Evolutionary conservation across 495 filamentous ascomycete species (phyloP).

Genomic region (Aspergillus ellipticus): DNA sequence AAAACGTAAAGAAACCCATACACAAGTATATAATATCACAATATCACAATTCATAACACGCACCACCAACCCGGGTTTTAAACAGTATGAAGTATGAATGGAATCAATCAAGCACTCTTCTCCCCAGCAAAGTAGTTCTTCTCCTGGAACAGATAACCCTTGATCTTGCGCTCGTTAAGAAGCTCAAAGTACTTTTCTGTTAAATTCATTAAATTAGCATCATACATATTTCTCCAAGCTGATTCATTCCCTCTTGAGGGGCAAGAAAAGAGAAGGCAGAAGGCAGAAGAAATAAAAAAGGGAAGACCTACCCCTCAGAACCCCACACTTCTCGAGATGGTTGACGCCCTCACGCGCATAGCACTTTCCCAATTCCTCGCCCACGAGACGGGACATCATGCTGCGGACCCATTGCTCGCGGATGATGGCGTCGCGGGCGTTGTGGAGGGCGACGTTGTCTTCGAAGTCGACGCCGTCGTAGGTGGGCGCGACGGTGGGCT

Average conservation of each 20-base stretch:
- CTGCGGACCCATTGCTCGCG: conserved; percentile 95
- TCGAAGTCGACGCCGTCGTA: conserved; percentile 98
- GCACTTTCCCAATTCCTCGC: conserved; percentile 94
- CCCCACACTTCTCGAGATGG: conserved; percentile 94
- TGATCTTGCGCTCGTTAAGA: conserved; percentile 76
- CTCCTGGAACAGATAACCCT: conserved; percentile 88
- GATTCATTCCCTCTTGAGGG: no score
- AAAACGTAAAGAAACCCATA: not conserved
- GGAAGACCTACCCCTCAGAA: conserved; percentile 67
- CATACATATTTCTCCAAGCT: not conserved
- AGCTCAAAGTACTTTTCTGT: conserved; percentile 91
- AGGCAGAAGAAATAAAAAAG: conserved; percentile 3
- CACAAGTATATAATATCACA: not conserved
- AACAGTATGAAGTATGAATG: no score
- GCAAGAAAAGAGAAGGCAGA: no score
- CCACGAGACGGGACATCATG: conserved; percentile 94
- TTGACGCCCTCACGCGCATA: conserved; percentile 93
- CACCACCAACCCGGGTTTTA: no score
- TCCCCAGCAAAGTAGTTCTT: conserved; percentile 66
- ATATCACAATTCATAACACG: not conserved
- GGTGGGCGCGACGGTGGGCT: conserved; percentile 87
- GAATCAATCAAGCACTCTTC: conserved; percentile 9
- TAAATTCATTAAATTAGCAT: not conserved
- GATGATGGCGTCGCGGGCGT: conserved; percentile 89
- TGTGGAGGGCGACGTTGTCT: conserved; percentile 83